Conservation (phyloP, 495 filamentous ascomycete genomes). For the Talaromyces thailandensis region DNA sequence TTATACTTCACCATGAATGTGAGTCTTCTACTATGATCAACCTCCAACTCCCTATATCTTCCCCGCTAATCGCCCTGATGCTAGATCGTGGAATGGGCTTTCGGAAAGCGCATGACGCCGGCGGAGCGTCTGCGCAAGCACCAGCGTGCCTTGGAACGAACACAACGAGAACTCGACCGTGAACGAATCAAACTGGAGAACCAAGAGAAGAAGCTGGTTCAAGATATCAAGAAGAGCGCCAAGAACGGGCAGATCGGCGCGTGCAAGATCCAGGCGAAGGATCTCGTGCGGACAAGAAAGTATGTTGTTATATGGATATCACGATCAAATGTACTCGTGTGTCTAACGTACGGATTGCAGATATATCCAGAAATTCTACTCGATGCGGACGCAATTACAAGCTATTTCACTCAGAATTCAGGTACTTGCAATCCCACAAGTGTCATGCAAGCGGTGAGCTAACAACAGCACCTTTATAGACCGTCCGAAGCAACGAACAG, state of each 20-base stretch:
- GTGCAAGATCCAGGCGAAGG: slow-evolving; percentile 95
- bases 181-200: slow-evolving; percentile 92
- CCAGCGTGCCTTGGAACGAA: slow-evolving; percentile 92
- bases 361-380: slow-evolving; percentile 97
- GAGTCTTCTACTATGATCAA: slow-evolving; percentile 11
- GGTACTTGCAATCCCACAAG: slow-evolving; percentile 36
- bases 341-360: slow-evolving; percentile 25
- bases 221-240: slow-evolving; percentile 94
- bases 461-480: slow-evolving; percentile 39
- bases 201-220: slow-evolving; percentile 92
- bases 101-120: slow-evolving; percentile 96
- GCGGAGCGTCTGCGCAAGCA: slow-evolving; percentile 95
- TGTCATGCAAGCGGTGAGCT: not conserved
- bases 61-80: slow-evolving; percentile 9
- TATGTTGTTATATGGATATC: slow-evolving; percentile 16
- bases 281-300: slow-evolving; percentile 85
- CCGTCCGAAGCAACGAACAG: slow-evolving; percentile 94
- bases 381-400: slow-evolving; percentile 93
- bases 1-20: slow-evolving; percentile 50
- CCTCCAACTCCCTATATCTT: slow-evolving; percentile 12
- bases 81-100: slow-evolving; percentile 95
- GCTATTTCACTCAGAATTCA: slow-evolving; percentile 93
- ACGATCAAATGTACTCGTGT: not conserved
- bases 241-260: slow-evolving; percentile 96
- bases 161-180: slow-evolving; percentile 89